A percentile compares a stretch with the other conserved stretches of the same genome.
Evolutionary conservation across 2,329 filamentous ascomycete genomes (phyloP).

Genomic region (Ascochyta pisi): DNA sequence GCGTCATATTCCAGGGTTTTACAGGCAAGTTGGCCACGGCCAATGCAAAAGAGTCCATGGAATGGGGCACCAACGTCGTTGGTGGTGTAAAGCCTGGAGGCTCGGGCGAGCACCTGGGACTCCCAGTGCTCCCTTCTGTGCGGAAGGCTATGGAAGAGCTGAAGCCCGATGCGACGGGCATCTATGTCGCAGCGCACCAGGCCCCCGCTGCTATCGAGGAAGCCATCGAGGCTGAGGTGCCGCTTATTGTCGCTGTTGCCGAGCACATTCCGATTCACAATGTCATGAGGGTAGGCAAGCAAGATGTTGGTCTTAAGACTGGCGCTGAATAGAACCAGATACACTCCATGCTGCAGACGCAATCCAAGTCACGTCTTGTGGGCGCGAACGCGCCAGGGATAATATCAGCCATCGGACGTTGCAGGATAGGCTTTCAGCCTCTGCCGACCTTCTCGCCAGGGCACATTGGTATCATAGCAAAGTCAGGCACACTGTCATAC

Average conservation of each 20-base stretch:
- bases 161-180: constrained; percentile 78
- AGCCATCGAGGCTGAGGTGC: constrained; percentile 79
- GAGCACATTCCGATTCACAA: constrained; percentile 83
- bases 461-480: constrained; percentile 77
- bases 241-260: constrained; percentile 78
- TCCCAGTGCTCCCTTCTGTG: constrained; percentile 74
- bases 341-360: constrained; percentile 73
- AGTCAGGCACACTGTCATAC: constrained; percentile 81
- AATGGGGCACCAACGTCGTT: constrained; percentile 81
- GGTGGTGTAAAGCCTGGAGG: constrained; percentile 77
- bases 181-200: constrained; percentile 79
- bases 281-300: constrained; percentile 67
- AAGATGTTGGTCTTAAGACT: not conserved
- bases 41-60: constrained; percentile 77
- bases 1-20: constrained; percentile 75
- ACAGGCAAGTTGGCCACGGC: constrained; percentile 73
- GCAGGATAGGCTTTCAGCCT: constrained; percentile 78
- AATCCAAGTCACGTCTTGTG: constrained; percentile 74
- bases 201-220: constrained; percentile 78
- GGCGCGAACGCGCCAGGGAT: constrained; percentile 85
- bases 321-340: constrained; percentile 55
- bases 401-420: constrained; percentile 74
- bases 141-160: constrained; percentile 71
- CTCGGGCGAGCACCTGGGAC: constrained; percentile 73
- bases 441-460: constrained; percentile 74